phyloP scores from a whole-genome alignment of 2,329 filamentous ascomycete species.

The Clonostachys solani region DNA sequence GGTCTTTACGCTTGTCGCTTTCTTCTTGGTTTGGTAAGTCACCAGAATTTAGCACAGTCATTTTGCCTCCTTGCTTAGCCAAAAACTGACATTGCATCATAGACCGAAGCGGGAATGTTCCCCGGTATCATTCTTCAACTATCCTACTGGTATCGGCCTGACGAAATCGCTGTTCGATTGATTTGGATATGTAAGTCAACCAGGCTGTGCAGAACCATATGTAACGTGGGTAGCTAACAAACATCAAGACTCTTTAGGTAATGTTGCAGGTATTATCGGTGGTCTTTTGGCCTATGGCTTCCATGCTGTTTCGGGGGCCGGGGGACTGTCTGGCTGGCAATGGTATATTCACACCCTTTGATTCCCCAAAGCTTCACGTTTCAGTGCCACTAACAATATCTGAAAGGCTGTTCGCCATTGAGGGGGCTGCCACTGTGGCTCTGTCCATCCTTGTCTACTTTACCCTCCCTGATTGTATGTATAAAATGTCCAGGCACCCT shows the following conservation, averaged over 20 bases:
- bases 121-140: constrained; percentile 36
- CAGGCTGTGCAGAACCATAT: too few species aligned
- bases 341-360: constrained; percentile 5
- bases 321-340: constrained; percentile 22
- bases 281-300: constrained; percentile 38
- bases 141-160: constrained; percentile 41
- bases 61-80: too few species aligned
- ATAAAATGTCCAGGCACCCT: neutral
- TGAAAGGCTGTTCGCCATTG: constrained; percentile 26
- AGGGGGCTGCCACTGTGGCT: constrained; percentile 41
- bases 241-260: constrained; percentile 27
- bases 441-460: constrained; percentile 45
- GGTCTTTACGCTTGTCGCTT: constrained; percentile 30
- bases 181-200: constrained; percentile 34
- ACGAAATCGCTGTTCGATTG: constrained; percentile 38
- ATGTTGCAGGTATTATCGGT: constrained; percentile 32
- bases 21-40: constrained; percentile 17
- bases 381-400: neutral
- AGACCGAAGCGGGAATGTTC: constrained; percentile 33
- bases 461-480: constrained; percentile 45
- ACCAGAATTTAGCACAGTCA: neutral
- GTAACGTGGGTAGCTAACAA: neutral
- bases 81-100: neutral
- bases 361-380: neutral
- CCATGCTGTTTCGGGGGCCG: constrained; percentile 26